These are phyloP conservation scores for Curvularia spicifera DNA, from an alignment of 2,329 filamentous ascomycete species.

Conservation along the genomic window DNA sequence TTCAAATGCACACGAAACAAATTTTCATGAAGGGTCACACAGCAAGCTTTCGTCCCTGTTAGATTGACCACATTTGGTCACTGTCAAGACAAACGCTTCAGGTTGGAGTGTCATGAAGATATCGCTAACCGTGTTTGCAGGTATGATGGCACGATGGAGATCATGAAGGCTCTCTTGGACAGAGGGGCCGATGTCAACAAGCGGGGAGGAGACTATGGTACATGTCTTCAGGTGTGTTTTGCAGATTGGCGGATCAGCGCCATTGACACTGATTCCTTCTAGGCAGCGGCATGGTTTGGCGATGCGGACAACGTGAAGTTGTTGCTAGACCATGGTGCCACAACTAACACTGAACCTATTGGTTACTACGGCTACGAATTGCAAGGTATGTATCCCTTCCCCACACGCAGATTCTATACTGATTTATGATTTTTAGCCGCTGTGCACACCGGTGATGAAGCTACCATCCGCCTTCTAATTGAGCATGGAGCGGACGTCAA, in stretches of 20 bases:
- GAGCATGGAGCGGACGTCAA: slow-evolving; percentile 30
- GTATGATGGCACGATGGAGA: slow-evolving; percentile 30
- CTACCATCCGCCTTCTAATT: slow-evolving; percentile 27
- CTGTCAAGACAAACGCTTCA: neutral
- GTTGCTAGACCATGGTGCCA: slow-evolving; percentile 30
- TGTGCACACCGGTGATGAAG: slow-evolving; percentile 22
- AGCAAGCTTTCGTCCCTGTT: too few relatives aligned
- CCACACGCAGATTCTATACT: neutral
- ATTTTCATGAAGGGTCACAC: too few relatives aligned
- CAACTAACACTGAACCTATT: slow-evolving; percentile 27
- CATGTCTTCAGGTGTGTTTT: slow-evolving; percentile 21
- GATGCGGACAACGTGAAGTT: slow-evolving; percentile 29
- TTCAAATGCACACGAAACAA: too few relatives aligned
- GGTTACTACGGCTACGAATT: slow-evolving; percentile 30
- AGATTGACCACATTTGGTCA: neutral
- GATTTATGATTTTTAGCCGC: slow-evolving; percentile 11
- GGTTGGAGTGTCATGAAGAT: neutral
- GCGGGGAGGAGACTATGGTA: slow-evolving; percentile 30
- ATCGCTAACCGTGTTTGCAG: neutral
- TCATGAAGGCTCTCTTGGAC: slow-evolving; percentile 27
- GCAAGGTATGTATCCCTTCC: slow-evolving; percentile 11
- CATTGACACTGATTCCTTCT: neutral
- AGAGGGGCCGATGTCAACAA: slow-evolving; percentile 32
- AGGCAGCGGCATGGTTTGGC: slow-evolving; percentile 21
- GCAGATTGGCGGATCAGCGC: neutral